These are phyloP conservation scores for Cyberlindnera suaveolens DNA, from an alignment of 805 yeast genomes.

Conservation along the genomic window DNA sequence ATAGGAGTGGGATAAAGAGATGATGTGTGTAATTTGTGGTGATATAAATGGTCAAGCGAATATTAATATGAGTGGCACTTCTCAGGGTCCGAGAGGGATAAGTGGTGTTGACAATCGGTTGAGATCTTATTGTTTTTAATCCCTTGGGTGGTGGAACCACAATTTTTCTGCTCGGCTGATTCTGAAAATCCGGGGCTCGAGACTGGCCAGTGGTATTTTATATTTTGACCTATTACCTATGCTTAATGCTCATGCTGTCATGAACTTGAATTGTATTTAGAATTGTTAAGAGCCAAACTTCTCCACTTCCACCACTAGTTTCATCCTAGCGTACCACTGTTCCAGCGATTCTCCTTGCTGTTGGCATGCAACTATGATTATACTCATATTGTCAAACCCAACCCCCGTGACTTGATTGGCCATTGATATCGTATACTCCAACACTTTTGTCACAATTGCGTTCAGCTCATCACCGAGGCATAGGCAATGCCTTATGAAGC, in stretches of 20 bases:
- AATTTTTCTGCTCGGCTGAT: too few species aligned
- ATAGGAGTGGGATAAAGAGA: background rate
- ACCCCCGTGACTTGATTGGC: constrained; percentile 72
- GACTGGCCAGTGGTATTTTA: too few species aligned
- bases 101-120: background rate
- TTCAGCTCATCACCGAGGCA: constrained; percentile 51
- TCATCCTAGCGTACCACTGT: constrained; percentile 55
- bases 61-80: background rate
- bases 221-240: too few species aligned
- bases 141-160: background rate
- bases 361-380: constrained; percentile 61
- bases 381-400: constrained; percentile 80
- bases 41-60: background rate
- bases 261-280: too few species aligned
- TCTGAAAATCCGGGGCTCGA: too few species aligned
- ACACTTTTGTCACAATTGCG: constrained; percentile 49
- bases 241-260: too few species aligned
- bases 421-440: constrained; percentile 62
- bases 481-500: constrained; percentile 50
- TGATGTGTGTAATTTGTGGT: background rate
- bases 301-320: constrained; percentile 31
- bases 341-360: constrained; percentile 36
- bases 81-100: background rate
- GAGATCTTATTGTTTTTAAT: background rate
- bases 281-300: background rate